phyloP scores from a whole-genome alignment of 768 basidiomycete species.

The Mycena galericulata region DNA sequence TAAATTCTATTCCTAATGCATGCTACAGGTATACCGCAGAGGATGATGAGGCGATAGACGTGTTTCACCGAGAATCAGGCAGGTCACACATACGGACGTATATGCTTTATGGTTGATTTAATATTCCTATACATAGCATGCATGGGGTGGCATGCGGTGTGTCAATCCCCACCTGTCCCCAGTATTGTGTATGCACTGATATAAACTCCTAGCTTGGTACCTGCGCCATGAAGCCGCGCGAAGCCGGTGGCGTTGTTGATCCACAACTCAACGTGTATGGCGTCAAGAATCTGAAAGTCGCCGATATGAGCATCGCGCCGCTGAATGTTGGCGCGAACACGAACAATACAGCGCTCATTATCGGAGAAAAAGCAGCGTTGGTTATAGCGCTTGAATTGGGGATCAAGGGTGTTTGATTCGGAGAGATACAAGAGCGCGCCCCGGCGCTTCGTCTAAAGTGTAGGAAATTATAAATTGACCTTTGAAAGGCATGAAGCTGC shows the following conservation, averaged over 20 bases:
- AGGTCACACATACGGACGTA: no score
- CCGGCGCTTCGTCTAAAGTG: no score
- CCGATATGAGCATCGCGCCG: constrained; percentile 44
- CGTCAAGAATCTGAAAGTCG: constrained; percentile 55
- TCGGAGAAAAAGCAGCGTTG: constrained; percentile 68
- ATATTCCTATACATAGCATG: neutral
- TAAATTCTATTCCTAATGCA: no score
- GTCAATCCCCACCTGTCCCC: neutral
- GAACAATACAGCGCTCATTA: constrained; percentile 47
- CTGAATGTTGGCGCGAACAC: constrained; percentile 49
- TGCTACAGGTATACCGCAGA: constrained; percentile 17
- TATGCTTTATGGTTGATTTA: neutral
- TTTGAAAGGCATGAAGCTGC: no score
- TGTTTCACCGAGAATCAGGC: constrained; percentile 1
- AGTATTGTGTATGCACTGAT: neutral
- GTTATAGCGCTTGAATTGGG: no score
- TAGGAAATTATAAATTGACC: no score
- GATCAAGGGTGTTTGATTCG: no score
- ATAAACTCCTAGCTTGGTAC: constrained; percentile 54
- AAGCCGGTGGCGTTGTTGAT: constrained; percentile 59
- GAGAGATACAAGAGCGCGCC: no score
- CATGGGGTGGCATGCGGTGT: constrained; percentile 13
- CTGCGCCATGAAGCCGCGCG: constrained; percentile 60
- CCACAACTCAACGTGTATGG: constrained; percentile 58
- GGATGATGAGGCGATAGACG: constrained; percentile 33